phyloP scores from a whole-genome alignment of 257 asterid species.

The Salvia miltiorrhiza region DNA sequence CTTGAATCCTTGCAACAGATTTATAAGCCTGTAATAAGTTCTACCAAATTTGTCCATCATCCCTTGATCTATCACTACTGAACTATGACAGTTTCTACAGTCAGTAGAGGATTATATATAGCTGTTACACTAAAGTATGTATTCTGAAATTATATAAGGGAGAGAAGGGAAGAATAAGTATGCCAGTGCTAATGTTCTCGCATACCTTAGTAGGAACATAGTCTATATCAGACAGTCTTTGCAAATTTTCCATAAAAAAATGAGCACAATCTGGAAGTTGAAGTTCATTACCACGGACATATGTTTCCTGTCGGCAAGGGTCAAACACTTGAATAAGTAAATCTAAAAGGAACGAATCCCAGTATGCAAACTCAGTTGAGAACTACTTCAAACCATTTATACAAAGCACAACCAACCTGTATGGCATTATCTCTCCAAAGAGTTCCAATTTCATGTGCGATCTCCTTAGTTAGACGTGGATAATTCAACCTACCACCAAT shows the following conservation, averaged over 20 bases:
- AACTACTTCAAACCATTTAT: slow-evolving; percentile 7
- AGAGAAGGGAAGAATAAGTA: neutral
- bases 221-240: slow-evolving; percentile 65
- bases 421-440: slow-evolving; percentile 93
- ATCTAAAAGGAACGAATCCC: neutral
- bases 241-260: slow-evolving; percentile 90
- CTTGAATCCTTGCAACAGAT: slow-evolving; percentile 3
- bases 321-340: slow-evolving; percentile 21
- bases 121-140: neutral
- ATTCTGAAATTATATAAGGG: neutral
- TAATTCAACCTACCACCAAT: slow-evolving; percentile 82
- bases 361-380: slow-evolving; percentile 2
- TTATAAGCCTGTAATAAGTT: neutral
- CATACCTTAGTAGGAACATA: slow-evolving; percentile 92
- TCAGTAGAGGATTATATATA: neutral
- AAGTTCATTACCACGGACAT: slow-evolving; percentile 78
- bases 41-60: neutral
- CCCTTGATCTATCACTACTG: neutral
- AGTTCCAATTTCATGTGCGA: slow-evolving; percentile 69
- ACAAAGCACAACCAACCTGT: slow-evolving; percentile 50
- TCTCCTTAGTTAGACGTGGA: slow-evolving; percentile 70
- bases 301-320: slow-evolving; percentile 64
- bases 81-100: neutral
- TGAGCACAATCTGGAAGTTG: slow-evolving; percentile 95
- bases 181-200: neutral